Base-by-base conservation (phyloP, 2,329 filamentous ascomycete species). In the Sporothrix humicola region DNA sequence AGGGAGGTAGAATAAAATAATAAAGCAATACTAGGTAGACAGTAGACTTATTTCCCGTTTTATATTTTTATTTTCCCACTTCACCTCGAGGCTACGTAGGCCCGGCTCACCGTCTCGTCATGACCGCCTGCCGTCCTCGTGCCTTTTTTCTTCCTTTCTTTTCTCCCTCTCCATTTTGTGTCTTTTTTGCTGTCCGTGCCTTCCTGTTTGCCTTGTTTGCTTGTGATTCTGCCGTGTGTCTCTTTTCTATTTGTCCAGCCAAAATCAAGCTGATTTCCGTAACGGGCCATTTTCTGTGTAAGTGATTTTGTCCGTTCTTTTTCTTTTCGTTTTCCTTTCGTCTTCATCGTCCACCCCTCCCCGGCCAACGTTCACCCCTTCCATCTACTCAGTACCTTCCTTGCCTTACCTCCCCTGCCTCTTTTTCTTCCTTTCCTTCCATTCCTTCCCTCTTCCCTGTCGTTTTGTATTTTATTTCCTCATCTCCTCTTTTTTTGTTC, bases 61-160 rank as follows among this genome's bases (percentile, higher is more conserved):
- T 26, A 26, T 26, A 26, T 26, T 26, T 26, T 26, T 17, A n/a
- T 63, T 23, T 44, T 12, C 17, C 31, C 31, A 44, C 61, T 44
- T 26, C 61, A 31, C 42, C 61, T 48, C 61, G 13, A 66, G 61
- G 15, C 69, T 68, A 68, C 72, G 23, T 65, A 72, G 58, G 69
- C 59, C 59, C 66, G 59, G 59, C 71, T 73, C 69, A 72, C 69
- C 74, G 72, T 72, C 74, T 71, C 73, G 59, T 54, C 48, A 23
- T 48, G 26, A 42, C 66, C 66, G 66, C 48, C 48, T 17, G 48
- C 66, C 66, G 66, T 44, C 58, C 44, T 50, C 58, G 50, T 59
- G 31, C 37, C 37, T 20, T 31, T 65, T 12, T 73, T 13, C 37
- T n/a, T 17, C 23, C 23, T 26, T 26, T 26, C 23, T 44, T 20